Evolutionary conservation across 164 flowering plant species (phyloP).

Genomic region (Platanus orientalis): DNA sequence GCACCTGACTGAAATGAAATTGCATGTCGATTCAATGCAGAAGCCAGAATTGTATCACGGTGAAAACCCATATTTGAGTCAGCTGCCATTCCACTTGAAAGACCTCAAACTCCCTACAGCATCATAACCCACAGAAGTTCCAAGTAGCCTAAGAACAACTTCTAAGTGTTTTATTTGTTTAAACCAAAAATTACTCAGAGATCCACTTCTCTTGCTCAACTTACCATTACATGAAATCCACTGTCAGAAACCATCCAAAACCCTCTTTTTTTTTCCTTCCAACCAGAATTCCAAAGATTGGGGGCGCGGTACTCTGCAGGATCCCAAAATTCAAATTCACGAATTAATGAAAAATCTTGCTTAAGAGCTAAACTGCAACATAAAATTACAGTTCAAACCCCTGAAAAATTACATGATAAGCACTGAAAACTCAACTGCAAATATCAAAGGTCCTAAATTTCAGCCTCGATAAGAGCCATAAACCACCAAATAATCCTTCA

Average conservation of each 20-base stretch:
- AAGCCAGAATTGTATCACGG: constrained; percentile 29
- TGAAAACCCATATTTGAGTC: constrained; percentile 56
- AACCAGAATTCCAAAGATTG: background rate
- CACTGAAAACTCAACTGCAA: too few species aligned
- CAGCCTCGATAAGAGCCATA: constrained; percentile 1
- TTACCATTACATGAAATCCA: too few species aligned
- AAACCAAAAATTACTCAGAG: too few species aligned
- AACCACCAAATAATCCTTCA: background rate
- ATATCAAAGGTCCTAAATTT: background rate
- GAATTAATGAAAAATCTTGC: too few species aligned
- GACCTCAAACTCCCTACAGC: constrained; percentile 4
- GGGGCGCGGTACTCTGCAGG: too few species aligned
- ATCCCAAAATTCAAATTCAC: background rate
- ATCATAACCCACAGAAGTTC: constrained; percentile 8
- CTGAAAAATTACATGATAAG: background rate
- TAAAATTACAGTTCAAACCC: constrained; percentile 2
- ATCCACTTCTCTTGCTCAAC: too few species aligned
- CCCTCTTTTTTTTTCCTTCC: background rate
- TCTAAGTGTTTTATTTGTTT: too few species aligned
- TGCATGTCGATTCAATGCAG: constrained; percentile 43
- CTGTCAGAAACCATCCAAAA: constrained; percentile 1
- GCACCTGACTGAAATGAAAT: constrained; percentile 53
- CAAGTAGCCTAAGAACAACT: background rate
- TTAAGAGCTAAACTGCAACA: background rate
- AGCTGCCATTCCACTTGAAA: constrained; percentile 40